A percentile compares a stretch with the other conserved stretches of the same genome.
phyloP scores from a whole-genome alignment of 2,329 filamentous ascomycete species.

The Aspergillus spinulosporus region DNA sequence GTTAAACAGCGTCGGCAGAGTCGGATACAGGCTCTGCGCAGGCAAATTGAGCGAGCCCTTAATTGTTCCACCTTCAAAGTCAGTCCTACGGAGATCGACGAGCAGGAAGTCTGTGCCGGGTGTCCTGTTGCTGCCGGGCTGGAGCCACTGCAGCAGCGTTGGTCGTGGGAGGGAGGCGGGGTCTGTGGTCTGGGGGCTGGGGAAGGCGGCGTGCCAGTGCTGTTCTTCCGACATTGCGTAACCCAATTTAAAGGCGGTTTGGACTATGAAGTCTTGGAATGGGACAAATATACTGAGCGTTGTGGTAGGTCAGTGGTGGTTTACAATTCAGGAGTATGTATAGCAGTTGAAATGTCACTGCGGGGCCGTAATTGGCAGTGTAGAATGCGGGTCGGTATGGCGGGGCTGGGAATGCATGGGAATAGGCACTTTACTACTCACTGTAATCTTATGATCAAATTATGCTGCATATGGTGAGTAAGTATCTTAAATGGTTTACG shows the following conservation, averaged over 20 bases:
- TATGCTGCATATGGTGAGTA: too few species aligned
- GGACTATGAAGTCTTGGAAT: too few species aligned
- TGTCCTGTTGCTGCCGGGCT: slow-evolving; percentile 24
- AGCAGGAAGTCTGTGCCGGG: slow-evolving; percentile 41
- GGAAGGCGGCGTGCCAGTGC: slow-evolving; percentile 45
- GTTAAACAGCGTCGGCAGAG: slow-evolving; percentile 37
- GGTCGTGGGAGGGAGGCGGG: slow-evolving; percentile 33
- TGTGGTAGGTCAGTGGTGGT: too few species aligned
- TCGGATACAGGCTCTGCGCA: slow-evolving; percentile 43
- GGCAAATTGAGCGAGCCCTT: slow-evolving; percentile 53
- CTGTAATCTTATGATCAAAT: too few species aligned
- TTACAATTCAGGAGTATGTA: too few species aligned
- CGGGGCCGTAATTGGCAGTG: slow-evolving; percentile 2
- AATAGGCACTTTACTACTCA: too few species aligned
- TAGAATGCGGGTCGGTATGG: too few species aligned
- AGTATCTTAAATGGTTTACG: too few species aligned
- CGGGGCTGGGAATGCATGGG: too few species aligned
- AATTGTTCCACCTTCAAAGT: slow-evolving; percentile 61
- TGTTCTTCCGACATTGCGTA: neutral
- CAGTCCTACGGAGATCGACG: slow-evolving; percentile 49
- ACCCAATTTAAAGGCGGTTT: neutral
- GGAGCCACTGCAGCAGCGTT: slow-evolving; percentile 42
- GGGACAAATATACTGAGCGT: too few species aligned
- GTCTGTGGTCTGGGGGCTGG: slow-evolving; percentile 33
- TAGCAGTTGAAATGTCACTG: slow-evolving; percentile 4